Evolutionary conservation across 2,329 filamentous ascomycete species (phyloP).

Genomic region (Ophiostoma himal-ulmi): DNA sequence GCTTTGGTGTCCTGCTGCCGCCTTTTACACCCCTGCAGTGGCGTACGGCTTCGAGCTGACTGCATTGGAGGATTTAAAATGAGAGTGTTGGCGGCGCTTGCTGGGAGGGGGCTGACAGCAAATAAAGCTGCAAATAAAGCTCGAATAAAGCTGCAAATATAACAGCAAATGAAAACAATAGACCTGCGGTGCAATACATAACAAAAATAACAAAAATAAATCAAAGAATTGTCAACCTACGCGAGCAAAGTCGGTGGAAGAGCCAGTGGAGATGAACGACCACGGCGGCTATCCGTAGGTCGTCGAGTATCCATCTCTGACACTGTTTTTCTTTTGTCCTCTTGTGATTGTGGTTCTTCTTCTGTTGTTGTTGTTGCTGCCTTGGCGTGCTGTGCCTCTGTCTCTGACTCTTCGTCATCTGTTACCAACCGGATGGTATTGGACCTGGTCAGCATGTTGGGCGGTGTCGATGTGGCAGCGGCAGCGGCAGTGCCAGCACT

Average conservation of each 20-base stretch:
- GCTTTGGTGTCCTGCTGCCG: not conserved
- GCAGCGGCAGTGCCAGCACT: not conserved
- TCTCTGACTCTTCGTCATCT: not conserved
- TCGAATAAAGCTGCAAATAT: not conserved
- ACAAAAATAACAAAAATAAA: not conserved
- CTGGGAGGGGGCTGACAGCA: not conserved
- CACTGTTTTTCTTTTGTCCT: not conserved
- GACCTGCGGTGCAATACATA: not conserved
- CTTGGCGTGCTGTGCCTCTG: not conserved
- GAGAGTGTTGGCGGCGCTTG: conserved; percentile 10
- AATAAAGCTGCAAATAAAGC: not conserved
- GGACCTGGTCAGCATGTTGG: not conserved
- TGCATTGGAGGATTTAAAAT: conserved; percentile 5
- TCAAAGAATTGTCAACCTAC: not conserved
- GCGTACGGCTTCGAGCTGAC: not conserved
- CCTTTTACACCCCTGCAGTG: not conserved
- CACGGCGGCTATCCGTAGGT: not conserved
- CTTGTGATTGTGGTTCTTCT: not conserved
- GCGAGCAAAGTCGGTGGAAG: not conserved
- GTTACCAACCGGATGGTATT: not conserved
- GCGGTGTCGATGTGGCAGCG: not conserved
- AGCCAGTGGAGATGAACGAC: not conserved
- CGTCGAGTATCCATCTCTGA: not conserved
- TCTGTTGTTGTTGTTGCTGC: not conserved
- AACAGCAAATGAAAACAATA: not conserved